Evolutionary conservation across 2,329 filamentous ascomycete species (phyloP).

Genomic region (Emergomyces orientalis): DNA sequence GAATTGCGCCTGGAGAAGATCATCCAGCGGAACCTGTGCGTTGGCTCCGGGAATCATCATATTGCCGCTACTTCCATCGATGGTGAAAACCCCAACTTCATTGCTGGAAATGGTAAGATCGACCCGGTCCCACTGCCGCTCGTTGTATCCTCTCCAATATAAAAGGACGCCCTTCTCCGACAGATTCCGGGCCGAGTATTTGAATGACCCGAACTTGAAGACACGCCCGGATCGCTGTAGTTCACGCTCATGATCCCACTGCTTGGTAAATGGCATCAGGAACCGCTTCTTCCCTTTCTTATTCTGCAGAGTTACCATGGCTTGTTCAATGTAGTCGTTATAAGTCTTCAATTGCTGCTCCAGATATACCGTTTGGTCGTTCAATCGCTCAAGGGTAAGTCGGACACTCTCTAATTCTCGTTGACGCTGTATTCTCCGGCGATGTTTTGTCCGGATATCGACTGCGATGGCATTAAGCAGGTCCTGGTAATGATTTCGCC

Average conservation of each 20-base stretch:
- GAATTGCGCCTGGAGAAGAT: conserved; percentile 91
- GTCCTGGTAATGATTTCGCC: conserved; percentile 89
- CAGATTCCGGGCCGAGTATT: conserved; percentile 83
- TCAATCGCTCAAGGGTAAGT: conserved; percentile 39
- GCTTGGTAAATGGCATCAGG: conserved; percentile 91
- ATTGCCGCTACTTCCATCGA: conserved; percentile 82
- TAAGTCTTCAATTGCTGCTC: conserved; percentile 95
- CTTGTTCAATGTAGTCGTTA: conserved; percentile 98
- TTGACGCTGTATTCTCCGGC: conserved; percentile 80
- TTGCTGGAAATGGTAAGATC: conserved; percentile 93
- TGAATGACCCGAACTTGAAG: conserved; percentile 95
- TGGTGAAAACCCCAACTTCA: conserved; percentile 83
- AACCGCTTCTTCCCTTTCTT: conserved; percentile 95
- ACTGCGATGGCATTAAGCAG: conserved; percentile 94
- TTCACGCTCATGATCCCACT: conserved; percentile 97
- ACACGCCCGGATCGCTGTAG: conserved; percentile 84
- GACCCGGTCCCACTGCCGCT: conserved; percentile 80
- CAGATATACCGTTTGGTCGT: conserved; percentile 69
- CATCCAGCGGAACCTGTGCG: conserved; percentile 80
- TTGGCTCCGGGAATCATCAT: conserved; percentile 95
- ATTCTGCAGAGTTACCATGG: conserved; percentile 92
- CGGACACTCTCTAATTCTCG: conserved; percentile 65
- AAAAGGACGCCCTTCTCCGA: conserved; percentile 91
- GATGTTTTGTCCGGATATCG: conserved; percentile 95
- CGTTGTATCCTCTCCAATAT: conserved; percentile 73